Base-by-base conservation (phyloP, 164 flowering plant species). In the Umbellularia californica region DNA sequence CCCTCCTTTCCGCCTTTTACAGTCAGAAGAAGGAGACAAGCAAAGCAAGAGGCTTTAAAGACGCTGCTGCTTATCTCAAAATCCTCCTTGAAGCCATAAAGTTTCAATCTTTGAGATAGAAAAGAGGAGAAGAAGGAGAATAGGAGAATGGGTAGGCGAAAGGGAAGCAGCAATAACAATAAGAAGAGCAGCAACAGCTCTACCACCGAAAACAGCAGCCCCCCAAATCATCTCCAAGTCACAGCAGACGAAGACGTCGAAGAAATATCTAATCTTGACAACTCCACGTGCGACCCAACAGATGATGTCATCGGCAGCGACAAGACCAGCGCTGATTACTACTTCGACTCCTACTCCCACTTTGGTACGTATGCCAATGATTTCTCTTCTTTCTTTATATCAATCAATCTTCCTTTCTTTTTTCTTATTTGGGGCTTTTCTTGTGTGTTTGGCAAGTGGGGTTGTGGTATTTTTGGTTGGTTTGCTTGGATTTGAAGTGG, bases 311-410 rank as follows among this genome's bases (percentile, higher is more conserved):
- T 82, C 33, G 90, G 82, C 5, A 82, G 74, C 69, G 97, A 89
- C 70, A 80, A 89, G 74, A 96, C 99, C 79, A 94, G 98, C 79
- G 97, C 99, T 28, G 99, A 96, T 73, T 96, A 96, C 76, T 96
- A 96, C 90, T 96, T 96, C 81, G 99, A 96, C 74, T 96, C 99
- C n/a, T 96, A 96, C 87, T 96, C 99, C 58, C 99, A 96, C 80
- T 96, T 96, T 70, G 98, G 99, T 95, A 87, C 20, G 12, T 72
- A 58, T 33, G 27, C 70, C 15, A 73, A 28, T 17, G 19, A 25
- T 73, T 66, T 41, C n/a, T 55, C 23, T 70, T 23, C 17, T 33
- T 58, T 3, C 30, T 69, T 23, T 11, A 30, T 30, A 30, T 41
- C n/a, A 55, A 15, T 55, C 23, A 55, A 15, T 55, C 23, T 70